Conservation (phyloP, 495 filamentous ascomycete genomes). For the Penicillium pulvis region DNA sequence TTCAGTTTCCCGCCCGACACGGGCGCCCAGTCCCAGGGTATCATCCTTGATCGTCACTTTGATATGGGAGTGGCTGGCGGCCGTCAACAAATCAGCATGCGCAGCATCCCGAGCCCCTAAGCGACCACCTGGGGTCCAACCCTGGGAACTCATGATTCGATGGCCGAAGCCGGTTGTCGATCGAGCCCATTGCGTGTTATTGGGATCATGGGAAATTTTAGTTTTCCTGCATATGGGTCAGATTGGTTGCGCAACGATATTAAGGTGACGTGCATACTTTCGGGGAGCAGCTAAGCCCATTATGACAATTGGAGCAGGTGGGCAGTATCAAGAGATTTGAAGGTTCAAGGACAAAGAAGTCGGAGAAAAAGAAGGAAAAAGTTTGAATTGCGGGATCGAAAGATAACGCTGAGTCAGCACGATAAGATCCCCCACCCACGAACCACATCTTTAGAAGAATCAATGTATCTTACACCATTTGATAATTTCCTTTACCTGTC, state of each 20-base stretch:
- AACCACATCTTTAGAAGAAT: background rate
- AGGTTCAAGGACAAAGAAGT: background rate
- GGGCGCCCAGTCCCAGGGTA: constrained; percentile 84
- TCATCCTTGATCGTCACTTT: constrained; percentile 83
- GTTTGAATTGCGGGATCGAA: constrained; percentile 6
- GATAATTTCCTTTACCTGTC: background rate
- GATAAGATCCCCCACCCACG: constrained; percentile 15
- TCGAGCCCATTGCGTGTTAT: constrained; percentile 88
- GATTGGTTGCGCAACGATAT: background rate
- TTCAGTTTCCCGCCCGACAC: constrained; percentile 62
- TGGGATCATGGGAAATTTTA: constrained; percentile 86
- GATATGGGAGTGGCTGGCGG: constrained; percentile 76
- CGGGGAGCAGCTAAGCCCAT: constrained; percentile 78
- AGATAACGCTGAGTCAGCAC: constrained; percentile 17
- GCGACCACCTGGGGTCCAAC: constrained; percentile 82
- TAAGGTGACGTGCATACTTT: constrained; percentile 53
- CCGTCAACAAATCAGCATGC: constrained; percentile 73
- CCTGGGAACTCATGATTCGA: constrained; percentile 79
- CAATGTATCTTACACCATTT: background rate
- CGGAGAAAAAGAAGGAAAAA: constrained; percentile 4
- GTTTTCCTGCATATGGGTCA: constrained; percentile 57
- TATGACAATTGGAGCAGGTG: background rate
- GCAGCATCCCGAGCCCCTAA: constrained; percentile 73
- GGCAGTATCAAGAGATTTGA: background rate
- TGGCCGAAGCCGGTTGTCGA: constrained; percentile 83